Evolutionary conservation across 495 filamentous ascomycete species (phyloP).

Genomic region (Oleoguttula mirabilis): DNA sequence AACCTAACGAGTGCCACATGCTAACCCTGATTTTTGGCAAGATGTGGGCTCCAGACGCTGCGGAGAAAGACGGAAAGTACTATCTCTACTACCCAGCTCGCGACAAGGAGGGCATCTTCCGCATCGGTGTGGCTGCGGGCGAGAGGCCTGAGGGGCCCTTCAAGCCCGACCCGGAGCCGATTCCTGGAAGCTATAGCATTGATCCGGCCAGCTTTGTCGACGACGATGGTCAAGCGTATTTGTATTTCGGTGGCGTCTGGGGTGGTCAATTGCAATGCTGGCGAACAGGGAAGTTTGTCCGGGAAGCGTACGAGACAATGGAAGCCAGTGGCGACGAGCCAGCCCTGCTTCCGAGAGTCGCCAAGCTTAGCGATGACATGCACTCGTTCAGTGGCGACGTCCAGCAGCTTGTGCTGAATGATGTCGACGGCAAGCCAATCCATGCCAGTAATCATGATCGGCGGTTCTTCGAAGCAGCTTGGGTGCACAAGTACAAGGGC

Average conservation of each 20-base stretch:
- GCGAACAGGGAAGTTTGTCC: constrained; percentile 39
- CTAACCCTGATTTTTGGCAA: no score
- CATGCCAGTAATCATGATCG: constrained; percentile 54
- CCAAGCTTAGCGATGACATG: constrained; percentile 52
- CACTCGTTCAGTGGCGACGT: constrained; percentile 39
- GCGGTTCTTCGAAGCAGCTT: constrained; percentile 68
- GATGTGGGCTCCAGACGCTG: constrained; percentile 56
- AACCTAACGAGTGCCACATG: no score
- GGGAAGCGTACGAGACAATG: constrained; percentile 33
- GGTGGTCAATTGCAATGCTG: constrained; percentile 57
- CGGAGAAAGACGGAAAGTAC: constrained; percentile 46
- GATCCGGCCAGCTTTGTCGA: constrained; percentile 55
- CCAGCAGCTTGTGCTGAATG: constrained; percentile 43
- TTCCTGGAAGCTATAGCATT: constrained; percentile 49
- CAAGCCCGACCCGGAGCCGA: constrained; percentile 43
- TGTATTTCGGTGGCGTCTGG: constrained; percentile 60
- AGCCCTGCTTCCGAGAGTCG: constrained; percentile 50
- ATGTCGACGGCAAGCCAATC: constrained; percentile 45
- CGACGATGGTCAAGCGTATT: constrained; percentile 46
- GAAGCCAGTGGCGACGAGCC: constrained; percentile 40
- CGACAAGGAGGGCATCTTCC: constrained; percentile 47
- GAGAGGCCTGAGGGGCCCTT: constrained; percentile 47
- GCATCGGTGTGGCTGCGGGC: constrained; percentile 49
- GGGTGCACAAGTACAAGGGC: constrained; percentile 55
- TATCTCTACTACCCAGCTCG: constrained; percentile 55